Percentiles rank a stretch among this genome's conserved stretches.
Evolutionary conservation across 495 filamentous ascomycete genomes (phyloP).

Genomic region (Podospora fimiseda): DNA sequence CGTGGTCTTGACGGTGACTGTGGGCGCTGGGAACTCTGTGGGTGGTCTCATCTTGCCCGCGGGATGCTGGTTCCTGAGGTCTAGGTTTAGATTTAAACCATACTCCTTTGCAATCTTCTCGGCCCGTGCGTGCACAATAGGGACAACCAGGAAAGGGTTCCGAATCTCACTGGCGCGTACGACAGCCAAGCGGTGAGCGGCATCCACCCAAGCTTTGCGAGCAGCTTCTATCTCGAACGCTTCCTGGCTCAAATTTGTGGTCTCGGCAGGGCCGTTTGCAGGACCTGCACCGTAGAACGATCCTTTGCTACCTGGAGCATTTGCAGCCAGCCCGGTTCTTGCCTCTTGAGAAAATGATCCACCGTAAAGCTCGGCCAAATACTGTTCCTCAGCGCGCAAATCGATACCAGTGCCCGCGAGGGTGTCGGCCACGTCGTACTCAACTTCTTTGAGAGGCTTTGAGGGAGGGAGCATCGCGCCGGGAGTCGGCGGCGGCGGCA

Average conservation of each 20-base stretch:
- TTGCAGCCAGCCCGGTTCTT: conserved; percentile 42
- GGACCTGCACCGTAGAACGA: conserved; percentile 55
- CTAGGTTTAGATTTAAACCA: conserved; percentile 48
- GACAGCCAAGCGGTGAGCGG: conserved; percentile 35
- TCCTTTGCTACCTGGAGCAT: conserved; percentile 38
- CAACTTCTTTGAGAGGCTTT: conserved; percentile 63
- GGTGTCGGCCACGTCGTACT: conserved; percentile 65
- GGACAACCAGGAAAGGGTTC: conserved; percentile 36
- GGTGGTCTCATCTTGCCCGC: conserved; percentile 42
- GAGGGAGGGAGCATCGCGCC: conserved; percentile 75
- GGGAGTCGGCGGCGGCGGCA: conserved; percentile 19
- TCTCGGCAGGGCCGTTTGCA: conserved; percentile 48
- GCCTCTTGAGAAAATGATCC: conserved; percentile 29
- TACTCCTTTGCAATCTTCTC: conserved; percentile 59
- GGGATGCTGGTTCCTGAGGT: conserved; percentile 38
- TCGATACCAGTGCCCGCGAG: conserved; percentile 75
- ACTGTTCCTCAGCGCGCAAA: conserved; percentile 74
- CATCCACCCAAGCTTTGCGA: conserved; percentile 40
- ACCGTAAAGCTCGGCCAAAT: conserved; percentile 53
- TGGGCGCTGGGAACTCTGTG: conserved; percentile 42
- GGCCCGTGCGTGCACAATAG: conserved; percentile 38
- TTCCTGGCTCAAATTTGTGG: conserved; percentile 43
- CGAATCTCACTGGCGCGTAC: conserved; percentile 42
- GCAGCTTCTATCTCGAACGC: conserved; percentile 44
- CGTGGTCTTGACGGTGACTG: conserved; percentile 29